phyloP scores from a whole-genome alignment of 148 eudicot genomes.

The Persicaria maculosa region DNA sequence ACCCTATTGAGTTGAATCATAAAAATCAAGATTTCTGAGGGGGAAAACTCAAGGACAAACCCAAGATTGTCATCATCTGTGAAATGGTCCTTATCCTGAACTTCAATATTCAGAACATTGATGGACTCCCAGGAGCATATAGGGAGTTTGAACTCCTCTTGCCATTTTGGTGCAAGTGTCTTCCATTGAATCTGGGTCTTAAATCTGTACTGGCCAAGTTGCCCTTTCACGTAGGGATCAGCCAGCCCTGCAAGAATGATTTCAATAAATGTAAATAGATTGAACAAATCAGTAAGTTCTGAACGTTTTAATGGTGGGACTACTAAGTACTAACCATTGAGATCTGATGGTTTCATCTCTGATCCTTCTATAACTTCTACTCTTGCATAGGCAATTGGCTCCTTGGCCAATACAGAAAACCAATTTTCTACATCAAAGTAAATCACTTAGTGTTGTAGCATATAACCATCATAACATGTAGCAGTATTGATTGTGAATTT shows the following conservation, averaged over 20 bases:
- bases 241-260: slow-evolving; percentile 29
- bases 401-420: slow-evolving; percentile 84
- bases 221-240: slow-evolving; percentile 88
- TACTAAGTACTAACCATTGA: slow-evolving; percentile 38
- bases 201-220: slow-evolving; percentile 68
- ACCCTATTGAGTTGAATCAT: not conserved
- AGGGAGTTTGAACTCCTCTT: slow-evolving; percentile 83
- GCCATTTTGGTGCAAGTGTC: slow-evolving; percentile 87
- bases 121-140: slow-evolving; percentile 65
- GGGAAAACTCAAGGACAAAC: not conserved
- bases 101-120: slow-evolving; percentile 54
- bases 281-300: not conserved
- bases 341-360: slow-evolving; percentile 78
- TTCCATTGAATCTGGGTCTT: slow-evolving; percentile 66
- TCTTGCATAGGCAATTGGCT: slow-evolving; percentile 59
- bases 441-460: slow-evolving; percentile 57
- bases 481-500: not conserved
- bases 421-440: slow-evolving; percentile 58
- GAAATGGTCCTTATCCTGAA: slow-evolving; percentile 79
- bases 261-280: not conserved
- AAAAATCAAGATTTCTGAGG: not conserved
- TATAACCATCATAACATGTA: slow-evolving; percentile 77
- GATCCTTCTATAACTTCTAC: slow-evolving; percentile 81
- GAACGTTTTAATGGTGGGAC: not conserved
- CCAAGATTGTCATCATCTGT: slow-evolving; percentile 71